Base-by-base conservation (phyloP, 306 rosid genomes). In the Malus orientalis region DNA sequence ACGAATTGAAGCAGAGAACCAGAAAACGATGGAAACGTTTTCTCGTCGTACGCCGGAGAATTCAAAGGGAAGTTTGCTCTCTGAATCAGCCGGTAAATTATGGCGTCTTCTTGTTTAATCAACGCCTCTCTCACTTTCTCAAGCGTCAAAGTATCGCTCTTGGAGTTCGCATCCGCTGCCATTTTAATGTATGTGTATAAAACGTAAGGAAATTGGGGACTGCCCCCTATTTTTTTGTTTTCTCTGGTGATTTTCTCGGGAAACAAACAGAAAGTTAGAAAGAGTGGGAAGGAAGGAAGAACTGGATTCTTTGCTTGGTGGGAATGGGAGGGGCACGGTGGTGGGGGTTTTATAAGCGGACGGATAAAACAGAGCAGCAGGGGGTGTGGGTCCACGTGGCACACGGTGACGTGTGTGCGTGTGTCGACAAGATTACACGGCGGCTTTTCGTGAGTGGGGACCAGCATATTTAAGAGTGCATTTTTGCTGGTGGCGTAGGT, bases 51-150 rank as follows among this genome's bases (percentile, higher is more conserved):
- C 29, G 89, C 57, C 4, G 76, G 84, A 42, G 87, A 74, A 80
- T 96, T 96, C 32, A 74, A 14, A 13, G 93, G 92, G 49, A 87
- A 91, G 69, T 76, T 87, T 1, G 98, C 93, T 79, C 99, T 85
- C 70, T 96, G 89, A 16, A 96, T 86, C 71, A 96, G 86, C 77
- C 84, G 80, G 76, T 79, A 92, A 36, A 96, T 32, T 22, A 96
- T 92, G 13, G 89, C 85, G 75, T 96, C 97, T 80, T 96, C 99
- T 86, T 91, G 93, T 72, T 87, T 87, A 47, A 85, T 44, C 91
- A 96, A 71, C 67, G 82, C 79, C 38, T 91, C 84, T 69, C 99
- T 89, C 45, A 96, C 82, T 1, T 87, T 76, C 8, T 84, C 88
- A 1, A 96, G 88, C 19, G 93, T 88, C 81, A 85, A 79, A 3